phyloP scores from a whole-genome alignment of 1,284 basidiomycete species.

The Cryptococcus floricola region DNA sequence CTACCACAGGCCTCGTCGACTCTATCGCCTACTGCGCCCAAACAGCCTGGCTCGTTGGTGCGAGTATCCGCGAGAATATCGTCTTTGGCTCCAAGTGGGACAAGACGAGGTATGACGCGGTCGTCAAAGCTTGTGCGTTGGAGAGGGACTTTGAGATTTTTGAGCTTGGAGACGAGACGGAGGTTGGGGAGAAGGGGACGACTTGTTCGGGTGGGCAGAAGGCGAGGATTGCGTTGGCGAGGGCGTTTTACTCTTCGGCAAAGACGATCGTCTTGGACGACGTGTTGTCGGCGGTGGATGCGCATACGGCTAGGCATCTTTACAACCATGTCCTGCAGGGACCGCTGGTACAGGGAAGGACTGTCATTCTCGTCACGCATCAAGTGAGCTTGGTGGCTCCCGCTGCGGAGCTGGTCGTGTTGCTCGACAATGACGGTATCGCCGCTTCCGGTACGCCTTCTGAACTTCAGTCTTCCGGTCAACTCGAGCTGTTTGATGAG shows the following conservation, averaged over 20 bases:
- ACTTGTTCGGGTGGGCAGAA: constrained; percentile 50
- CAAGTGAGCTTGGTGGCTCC: constrained; percentile 54
- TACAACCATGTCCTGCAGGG: constrained; percentile 43
- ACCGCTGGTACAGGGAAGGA: constrained; percentile 46
- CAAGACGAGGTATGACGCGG: constrained; percentile 49
- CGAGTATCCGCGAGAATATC: constrained; percentile 56
- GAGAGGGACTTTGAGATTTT: constrained; percentile 54
- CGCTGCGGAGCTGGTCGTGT: constrained; percentile 46
- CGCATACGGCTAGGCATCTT: constrained; percentile 51
- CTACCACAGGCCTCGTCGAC: constrained; percentile 50
- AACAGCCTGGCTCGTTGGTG: constrained; percentile 56
- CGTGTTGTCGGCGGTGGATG: constrained; percentile 49
- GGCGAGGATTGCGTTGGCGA: constrained; percentile 46
- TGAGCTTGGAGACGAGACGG: constrained; percentile 56
- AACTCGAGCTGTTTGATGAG: constrained; percentile 20
- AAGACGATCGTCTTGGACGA: constrained; percentile 47
- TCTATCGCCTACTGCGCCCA: constrained; percentile 56
- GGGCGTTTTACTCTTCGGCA: constrained; percentile 46
- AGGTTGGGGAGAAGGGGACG: constrained; percentile 58
- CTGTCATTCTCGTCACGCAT: constrained; percentile 55
- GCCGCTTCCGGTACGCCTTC: constrained; percentile 37
- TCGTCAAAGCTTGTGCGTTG: constrained; percentile 55
- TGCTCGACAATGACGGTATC: constrained; percentile 42
- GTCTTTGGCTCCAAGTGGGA: constrained; percentile 53
- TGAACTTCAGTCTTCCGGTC: constrained; percentile 26